Evolutionary conservation across 148 eudicot genomes (phyloP), one percentile per base, ranked within the genome.

Genomic region (Cornus florida): DNA sequence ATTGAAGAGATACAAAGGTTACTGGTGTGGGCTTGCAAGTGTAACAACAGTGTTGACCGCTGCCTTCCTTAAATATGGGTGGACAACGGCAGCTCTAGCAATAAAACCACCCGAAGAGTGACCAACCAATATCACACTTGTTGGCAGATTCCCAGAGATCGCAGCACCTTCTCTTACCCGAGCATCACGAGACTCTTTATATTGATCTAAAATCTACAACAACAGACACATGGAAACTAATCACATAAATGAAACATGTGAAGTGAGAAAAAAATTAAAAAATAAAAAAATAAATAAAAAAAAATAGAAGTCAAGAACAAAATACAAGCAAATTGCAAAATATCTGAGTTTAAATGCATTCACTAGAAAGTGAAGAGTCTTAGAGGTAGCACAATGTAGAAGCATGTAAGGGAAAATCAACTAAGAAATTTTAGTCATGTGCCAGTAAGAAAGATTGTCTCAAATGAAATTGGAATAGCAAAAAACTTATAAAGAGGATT

Each of bases 51-150:
- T 96, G 87, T 94, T 90, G 72, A 96, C 97, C 60, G 97, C 92
- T 75, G 87, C 86, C 83, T 91, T 93, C 80, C 97, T 82, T 70
- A 96, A 78, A 80, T 90, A 81, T 75, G 97, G 95, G 75, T 94
- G 95, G 74, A 96, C 86, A 69, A 83, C 68, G 62, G 97, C 97
- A 78, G 98, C 99, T 90, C 99, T 93, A 72, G 98, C 99, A 80
- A 96, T 97, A 92, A 96, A 96, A 81, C 99, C 99, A 73, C 99
- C 99, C 97, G 94, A 91, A 77, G 99, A 96, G 85, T 96, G 99
- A 84, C 99, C 99, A 82, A 96, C 93, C 84, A 96, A 76, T 84
- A 96, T 85, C 68, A 96, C 99, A 85, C 89, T 96, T 82, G 33
- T 88, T 6, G 99, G 97, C 68, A 87, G 82, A 71, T 80, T 82